Evolutionary conservation across 1,284 basidiomycete genomes (phyloP).

Genomic region (Somion occarium): DNA sequence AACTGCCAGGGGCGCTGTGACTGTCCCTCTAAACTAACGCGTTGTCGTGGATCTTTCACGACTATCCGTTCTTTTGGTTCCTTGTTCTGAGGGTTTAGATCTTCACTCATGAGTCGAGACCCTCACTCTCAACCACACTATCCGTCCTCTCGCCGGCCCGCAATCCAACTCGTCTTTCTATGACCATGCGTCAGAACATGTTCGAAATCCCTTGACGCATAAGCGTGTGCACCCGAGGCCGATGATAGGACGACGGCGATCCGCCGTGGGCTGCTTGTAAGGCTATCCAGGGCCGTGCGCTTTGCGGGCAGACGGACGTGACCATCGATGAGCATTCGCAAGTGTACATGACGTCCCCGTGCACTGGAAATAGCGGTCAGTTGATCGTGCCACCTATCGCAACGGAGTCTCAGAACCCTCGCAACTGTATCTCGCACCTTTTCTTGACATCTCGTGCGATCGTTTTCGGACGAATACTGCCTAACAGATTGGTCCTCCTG

Average conservation of each 20-base stretch:
- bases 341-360: neutral
- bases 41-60: neutral
- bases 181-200: neutral
- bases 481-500: neutral
- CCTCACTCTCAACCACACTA: neutral
- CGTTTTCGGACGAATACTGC: neutral
- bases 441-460: neutral
- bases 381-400: slow-evolving; percentile 6
- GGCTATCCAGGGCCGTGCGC: neutral
- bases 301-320: neutral
- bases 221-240: neutral
- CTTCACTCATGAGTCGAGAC: neutral
- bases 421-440: slow-evolving; percentile 1
- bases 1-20: slow-evolving; percentile 1
- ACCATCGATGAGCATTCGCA: neutral
- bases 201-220: neutral
- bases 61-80: neutral
- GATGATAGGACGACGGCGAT: slow-evolving; percentile 1
- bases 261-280: neutral
- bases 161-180: neutral
- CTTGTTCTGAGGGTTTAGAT: neutral
- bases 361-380: slow-evolving; percentile 6
- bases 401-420: neutral
- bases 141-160: neutral
- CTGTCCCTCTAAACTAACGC: neutral